Evolutionary conservation across 2,329 filamentous ascomycete species (phyloP), one percentile per base, ranked within the genome.

Genomic region (Alternaria dauci): DNA sequence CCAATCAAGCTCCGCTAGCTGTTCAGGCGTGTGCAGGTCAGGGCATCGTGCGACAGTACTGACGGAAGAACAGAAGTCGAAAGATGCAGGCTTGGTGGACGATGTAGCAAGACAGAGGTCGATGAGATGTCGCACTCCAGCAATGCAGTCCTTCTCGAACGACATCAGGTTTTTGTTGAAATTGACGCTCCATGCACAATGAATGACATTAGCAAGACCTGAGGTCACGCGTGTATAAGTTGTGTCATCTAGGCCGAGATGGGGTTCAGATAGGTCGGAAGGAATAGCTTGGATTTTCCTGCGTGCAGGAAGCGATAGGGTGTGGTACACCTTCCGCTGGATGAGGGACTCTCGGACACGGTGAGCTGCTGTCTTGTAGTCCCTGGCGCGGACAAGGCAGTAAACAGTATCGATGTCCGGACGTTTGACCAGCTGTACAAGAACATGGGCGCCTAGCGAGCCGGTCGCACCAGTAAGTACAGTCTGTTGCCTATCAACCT

Each of bases 401-500:
- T 85, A 85, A 1, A 88, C 76, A 5, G 73, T 78, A 4, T 69
- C 53, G 16, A 80, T 71, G 34, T 76, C 65, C 18, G 70, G 42
- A 3, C 70, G 71, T 25, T 50, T 53, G 7, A 72, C 66, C 8
- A 81, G 60, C 26, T 79, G 74, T 5, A 73, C 68, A 2, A 87
- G 79, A 2, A 89, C 80, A 66, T 90, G 87, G 0, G 86, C 82
- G 1, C 89, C 89, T 0, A 91, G 81, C 2, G 88, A 89, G 0
- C 89, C 89, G 0, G 89, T 91, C 0, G 86, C 84, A 1, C 89
- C 89, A 1, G 89, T 91, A 4, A 91, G 75, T 2, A 88, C 59
- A 23, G 66, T 54, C 16, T 41, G 39, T 26, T 38, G 32, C 73
- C 69, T 48, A 66, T 46, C 51, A 6, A 50, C 41, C 9, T 38